Base-by-base conservation (phyloP, 1,284 basidiomycete species). In the Golubevia pallescens region DNA sequence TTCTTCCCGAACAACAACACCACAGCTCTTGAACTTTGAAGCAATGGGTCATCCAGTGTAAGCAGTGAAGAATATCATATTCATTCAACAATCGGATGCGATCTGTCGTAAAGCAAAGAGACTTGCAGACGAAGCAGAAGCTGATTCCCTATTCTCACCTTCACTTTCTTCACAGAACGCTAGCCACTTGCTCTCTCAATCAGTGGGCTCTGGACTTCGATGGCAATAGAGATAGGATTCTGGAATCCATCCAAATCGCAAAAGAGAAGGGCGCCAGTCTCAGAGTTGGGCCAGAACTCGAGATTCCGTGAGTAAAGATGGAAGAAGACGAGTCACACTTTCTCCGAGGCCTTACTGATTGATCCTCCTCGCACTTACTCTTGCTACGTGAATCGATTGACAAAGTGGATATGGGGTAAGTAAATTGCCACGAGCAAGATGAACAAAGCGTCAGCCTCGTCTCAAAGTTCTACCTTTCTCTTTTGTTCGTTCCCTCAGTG, bases 211-310 rank as follows among this genome's bases (percentile, higher is more conserved):
- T 97, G 55, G 95, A 97, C 86, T 97, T 97, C 73, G 90, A 94
- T 60, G 87, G 94, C 91, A 80, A 76, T 83, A 90, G 92, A 75
- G 92, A 95, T 70, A 91, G 97, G 20, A 99, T 99, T 70, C 86
- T 98, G 54, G 88, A 90, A 61, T 97, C 95, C 70, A 98, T 99
- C 72, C 87, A 88, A 4, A 90, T 94, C 58, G 94, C 97, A 3
- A 98, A 96, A 86, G 88, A 90, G 59, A 89, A 91, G 60, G 94
- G 95, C n/a, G 95, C 95, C 5, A 93, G 91, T 2, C 87, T 99
- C 32, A 89, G 97, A 78, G 95, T 99, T n/a, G 97, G 97, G 1
- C 97, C 97, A 19, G 96, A 98, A 86, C 89, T 99, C n/a, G 97
- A 99, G 87, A 94, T 99, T 73, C 92, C 95, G 92, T 94, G 77